Conservation (phyloP, 768 basidiomycete genomes). For the Phylloporus arenicola region DNA sequence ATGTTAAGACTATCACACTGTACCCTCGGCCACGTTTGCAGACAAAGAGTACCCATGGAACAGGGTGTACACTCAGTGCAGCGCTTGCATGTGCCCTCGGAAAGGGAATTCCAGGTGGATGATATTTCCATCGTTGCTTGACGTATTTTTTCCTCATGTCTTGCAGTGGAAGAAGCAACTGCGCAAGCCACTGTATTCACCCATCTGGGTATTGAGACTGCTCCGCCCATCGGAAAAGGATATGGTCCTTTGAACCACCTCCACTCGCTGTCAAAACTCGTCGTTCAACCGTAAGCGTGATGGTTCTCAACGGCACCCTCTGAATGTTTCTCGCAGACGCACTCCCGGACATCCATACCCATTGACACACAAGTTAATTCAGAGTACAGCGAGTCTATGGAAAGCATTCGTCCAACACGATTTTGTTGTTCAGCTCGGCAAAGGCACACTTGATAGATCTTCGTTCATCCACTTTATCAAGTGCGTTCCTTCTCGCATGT, state of each 20-base stretch:
- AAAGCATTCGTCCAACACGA: constrained; percentile 75
- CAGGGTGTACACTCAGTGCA: constrained; percentile 87
- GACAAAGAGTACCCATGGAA: constrained; percentile 80
- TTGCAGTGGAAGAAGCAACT: constrained; percentile 53
- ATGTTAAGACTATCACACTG: constrained; percentile 36
- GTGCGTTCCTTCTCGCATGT: constrained; percentile 34
- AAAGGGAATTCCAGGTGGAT: constrained; percentile 38
- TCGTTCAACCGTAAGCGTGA: constrained; percentile 52
- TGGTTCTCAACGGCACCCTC: not conserved
- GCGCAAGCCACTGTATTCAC: constrained; percentile 64
- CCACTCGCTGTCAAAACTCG: constrained; percentile 46
- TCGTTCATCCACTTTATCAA: constrained; percentile 82
- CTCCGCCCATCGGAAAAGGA: constrained; percentile 63
- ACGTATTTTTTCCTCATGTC: not conserved
- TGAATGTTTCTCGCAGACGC: constrained; percentile 36
- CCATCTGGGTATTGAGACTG: constrained; percentile 65
- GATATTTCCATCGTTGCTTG: not conserved
- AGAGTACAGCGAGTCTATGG: constrained; percentile 53
- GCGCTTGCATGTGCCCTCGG: constrained; percentile 69
- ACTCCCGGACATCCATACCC: constrained; percentile 61
- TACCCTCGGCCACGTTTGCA: constrained; percentile 59
- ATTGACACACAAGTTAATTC: constrained; percentile 59
- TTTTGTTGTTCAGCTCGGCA: constrained; percentile 72
- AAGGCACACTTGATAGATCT: constrained; percentile 60
- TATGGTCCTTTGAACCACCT: constrained; percentile 86